phyloP scores from a whole-genome alignment of 164 flowering plant genomes.

The Hamamelis virginiana region DNA sequence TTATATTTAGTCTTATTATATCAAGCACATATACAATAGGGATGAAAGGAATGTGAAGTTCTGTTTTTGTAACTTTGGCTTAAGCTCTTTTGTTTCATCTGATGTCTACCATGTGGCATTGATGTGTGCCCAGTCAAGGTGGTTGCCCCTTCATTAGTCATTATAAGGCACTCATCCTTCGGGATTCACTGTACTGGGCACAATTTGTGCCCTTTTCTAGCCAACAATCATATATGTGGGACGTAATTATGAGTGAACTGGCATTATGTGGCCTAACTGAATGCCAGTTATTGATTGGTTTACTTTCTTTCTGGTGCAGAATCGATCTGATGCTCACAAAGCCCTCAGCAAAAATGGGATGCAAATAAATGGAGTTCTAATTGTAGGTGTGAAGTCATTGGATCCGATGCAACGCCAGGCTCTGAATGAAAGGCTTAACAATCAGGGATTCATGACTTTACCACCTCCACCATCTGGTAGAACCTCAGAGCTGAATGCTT shows the following conservation, averaged over 20 bases:
- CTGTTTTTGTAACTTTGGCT: neutral
- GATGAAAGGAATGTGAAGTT: neutral
- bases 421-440: constrained; percentile 58
- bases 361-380: constrained; percentile 82
- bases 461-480: constrained; percentile 50
- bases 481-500: constrained; percentile 36
- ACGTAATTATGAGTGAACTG: neutral
- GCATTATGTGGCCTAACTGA: neutral
- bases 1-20: too few species aligned
- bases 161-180: neutral
- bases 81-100: neutral
- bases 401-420: constrained; percentile 77
- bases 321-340: constrained; percentile 82
- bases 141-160: neutral
- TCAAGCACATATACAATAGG: too few species aligned
- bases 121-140: neutral
- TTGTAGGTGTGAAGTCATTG: constrained; percentile 85
- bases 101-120: neutral
- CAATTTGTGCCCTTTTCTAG: neutral
- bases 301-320: constrained; percentile 41
- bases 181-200: neutral
- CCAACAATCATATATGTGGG: neutral
- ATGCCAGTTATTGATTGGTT: neutral
- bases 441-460: constrained; percentile 80
- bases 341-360: constrained; percentile 84